Percentiles rank a stretch among this genome's conserved stretches.
Conservation (phyloP, 495 filamentous ascomycete species). For the Neurospora intermedia region DNA sequence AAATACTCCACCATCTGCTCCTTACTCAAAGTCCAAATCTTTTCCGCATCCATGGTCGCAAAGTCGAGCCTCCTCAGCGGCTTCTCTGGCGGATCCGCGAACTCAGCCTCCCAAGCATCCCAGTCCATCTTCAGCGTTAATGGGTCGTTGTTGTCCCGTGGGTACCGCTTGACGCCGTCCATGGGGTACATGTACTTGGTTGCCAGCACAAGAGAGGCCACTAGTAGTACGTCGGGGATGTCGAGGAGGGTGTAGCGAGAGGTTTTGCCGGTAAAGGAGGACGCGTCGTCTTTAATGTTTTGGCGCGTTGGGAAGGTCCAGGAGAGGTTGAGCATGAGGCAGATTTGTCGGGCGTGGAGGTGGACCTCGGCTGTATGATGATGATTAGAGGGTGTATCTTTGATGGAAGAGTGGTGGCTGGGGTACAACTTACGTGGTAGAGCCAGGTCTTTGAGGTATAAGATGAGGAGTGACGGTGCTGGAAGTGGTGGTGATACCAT, state of each 20-base stretch:
- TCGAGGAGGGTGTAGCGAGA: slow-evolving; percentile 21
- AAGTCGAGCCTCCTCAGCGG: slow-evolving; percentile 10
- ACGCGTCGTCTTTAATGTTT: slow-evolving; percentile 5
- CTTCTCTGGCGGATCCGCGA: slow-evolving; percentile 24
- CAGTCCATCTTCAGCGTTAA: slow-evolving; percentile 57
- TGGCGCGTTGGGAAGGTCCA: slow-evolving; percentile 43
- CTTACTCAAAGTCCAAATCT: slow-evolving; percentile 57
- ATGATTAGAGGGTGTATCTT: slow-evolving; percentile 7
- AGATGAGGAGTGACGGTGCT: slow-evolving; percentile 49
- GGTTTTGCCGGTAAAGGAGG: neutral
- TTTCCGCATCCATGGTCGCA: slow-evolving; percentile 47
- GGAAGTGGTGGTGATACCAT: slow-evolving; percentile 67
- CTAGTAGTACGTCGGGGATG: slow-evolving; percentile 64
- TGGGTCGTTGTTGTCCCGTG: slow-evolving; percentile 47
- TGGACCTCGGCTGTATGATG: slow-evolving; percentile 48
- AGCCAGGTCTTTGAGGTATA: slow-evolving; percentile 60
- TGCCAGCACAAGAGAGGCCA: slow-evolving; percentile 62
- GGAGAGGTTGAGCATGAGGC: slow-evolving; percentile 41
- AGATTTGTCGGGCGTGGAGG: slow-evolving; percentile 46
- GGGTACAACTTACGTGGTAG: slow-evolving; percentile 55
- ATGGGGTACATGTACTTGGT: slow-evolving; percentile 73
- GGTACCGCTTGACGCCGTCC: slow-evolving; percentile 48
- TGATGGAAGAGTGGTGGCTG: too few species aligned
- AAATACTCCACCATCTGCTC: slow-evolving; percentile 70
- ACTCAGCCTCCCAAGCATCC: slow-evolving; percentile 53